Conservation (phyloP, 1,284 basidiomycete species). For the Rhodotorula sp. region DNA sequence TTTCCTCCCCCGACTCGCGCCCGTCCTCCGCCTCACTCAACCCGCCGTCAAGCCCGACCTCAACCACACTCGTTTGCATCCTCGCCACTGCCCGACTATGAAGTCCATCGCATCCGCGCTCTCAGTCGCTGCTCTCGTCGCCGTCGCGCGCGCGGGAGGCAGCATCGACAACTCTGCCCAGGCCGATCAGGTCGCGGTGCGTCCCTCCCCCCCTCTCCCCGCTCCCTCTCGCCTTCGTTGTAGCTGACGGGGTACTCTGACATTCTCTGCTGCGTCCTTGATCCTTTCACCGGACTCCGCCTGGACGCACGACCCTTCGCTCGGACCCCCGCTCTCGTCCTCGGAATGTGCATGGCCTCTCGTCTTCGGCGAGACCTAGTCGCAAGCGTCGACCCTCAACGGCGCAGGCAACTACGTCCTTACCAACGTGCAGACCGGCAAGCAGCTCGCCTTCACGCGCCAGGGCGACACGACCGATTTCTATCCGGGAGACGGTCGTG, state of each 20-base stretch:
- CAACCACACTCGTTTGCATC: background rate
- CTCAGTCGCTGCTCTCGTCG: slow-evolving; percentile 6
- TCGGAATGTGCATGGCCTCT: background rate
- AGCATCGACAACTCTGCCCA: slow-evolving; percentile 27
- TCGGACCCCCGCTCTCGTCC: background rate
- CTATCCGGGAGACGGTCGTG: slow-evolving; percentile 12
- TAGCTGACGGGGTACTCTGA: background rate
- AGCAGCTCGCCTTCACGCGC: slow-evolving; percentile 28
- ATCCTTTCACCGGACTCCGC: background rate
- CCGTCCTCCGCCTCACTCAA: background rate
- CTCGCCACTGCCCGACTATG: background rate
- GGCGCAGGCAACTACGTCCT: slow-evolving; percentile 34
- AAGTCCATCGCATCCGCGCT: slow-evolving; percentile 6
- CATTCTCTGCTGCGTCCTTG: too few species aligned
- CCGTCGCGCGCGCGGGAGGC: slow-evolving; percentile 21
- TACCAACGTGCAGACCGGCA: slow-evolving; percentile 34
- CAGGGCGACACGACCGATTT: slow-evolving; percentile 28
- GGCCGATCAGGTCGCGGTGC: slow-evolving; percentile 15
- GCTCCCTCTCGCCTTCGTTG: too few species aligned
- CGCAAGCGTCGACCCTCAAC: slow-evolving; percentile 16
- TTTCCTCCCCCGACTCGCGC: too few species aligned
- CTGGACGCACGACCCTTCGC: background rate
- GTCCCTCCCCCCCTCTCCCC: background rate
- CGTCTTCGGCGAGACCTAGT: background rate
- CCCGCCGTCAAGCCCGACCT: background rate